phyloP scores from a whole-genome alignment of 225 moss, liverwort and hornwort genomes.

The Ulota crispa region DNA sequence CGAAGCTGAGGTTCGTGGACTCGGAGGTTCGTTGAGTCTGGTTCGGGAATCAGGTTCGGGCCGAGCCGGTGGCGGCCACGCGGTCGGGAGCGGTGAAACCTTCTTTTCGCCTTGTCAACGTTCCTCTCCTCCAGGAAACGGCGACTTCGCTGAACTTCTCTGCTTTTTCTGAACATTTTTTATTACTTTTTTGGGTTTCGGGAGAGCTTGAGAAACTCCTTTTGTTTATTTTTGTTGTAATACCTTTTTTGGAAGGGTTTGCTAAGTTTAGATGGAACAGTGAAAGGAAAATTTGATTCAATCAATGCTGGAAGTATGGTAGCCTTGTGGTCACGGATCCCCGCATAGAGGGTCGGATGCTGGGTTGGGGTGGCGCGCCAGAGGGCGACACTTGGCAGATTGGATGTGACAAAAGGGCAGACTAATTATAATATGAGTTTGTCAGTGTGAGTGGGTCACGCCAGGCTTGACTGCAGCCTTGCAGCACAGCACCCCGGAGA shows the following conservation, averaged over 20 bases:
- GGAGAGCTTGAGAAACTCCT: too few relatives aligned
- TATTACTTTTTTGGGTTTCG: neutral
- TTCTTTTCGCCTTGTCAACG: neutral
- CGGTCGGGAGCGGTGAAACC: conserved; percentile 25
- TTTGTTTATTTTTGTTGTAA: neutral
- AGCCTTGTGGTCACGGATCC: neutral
- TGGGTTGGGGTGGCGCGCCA: neutral
- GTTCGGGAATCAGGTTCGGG: neutral
- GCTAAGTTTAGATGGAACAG: too few relatives aligned
- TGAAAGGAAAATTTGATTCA: too few relatives aligned
- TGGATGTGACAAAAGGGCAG: neutral
- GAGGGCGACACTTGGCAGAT: conserved; percentile 23
- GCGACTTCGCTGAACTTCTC: neutral
- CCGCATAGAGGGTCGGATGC: neutral
- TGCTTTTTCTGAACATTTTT: too few relatives aligned
- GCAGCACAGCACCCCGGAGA: neutral
- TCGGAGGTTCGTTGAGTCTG: neutral
- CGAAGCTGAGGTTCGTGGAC: neutral
- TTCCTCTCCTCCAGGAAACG: neutral
- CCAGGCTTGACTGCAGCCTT: conserved; percentile 4
- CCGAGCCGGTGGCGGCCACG: conserved; percentile 26
- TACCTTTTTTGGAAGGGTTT: neutral
- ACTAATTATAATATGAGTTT: neutral
- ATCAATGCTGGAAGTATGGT: neutral
- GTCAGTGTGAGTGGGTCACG: conserved; percentile 4